These are phyloP conservation scores for Ophiostoma himal-ulmi DNA, from an alignment of 2,329 filamentous ascomycete genomes.

Conservation along the genomic window DNA sequence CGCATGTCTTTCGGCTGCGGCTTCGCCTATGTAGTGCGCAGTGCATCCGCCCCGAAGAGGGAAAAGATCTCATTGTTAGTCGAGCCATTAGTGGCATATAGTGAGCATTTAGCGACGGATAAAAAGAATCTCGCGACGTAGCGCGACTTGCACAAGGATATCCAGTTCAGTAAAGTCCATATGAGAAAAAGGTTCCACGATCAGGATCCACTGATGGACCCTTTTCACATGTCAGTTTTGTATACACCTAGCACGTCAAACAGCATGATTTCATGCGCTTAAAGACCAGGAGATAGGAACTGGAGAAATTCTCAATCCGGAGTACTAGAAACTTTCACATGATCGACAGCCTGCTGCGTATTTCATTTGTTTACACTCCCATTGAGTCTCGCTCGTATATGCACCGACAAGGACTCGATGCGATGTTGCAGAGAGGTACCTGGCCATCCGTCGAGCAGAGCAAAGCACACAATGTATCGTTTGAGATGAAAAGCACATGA, in stretches of 20 bases:
- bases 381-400: background rate
- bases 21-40: background rate
- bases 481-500: background rate
- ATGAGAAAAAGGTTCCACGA: background rate
- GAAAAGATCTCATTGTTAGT: background rate
- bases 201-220: slow-evolving; percentile 10
- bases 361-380: background rate
- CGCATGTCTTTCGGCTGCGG: background rate
- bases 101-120: background rate
- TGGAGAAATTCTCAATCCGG: too few relatives aligned
- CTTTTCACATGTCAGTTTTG: slow-evolving; percentile 19
- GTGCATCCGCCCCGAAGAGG: background rate
- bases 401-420: background rate
- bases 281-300: background rate
- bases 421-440: background rate
- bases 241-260: background rate
- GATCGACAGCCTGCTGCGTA: background rate
- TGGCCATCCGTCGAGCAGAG: background rate
- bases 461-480: background rate
- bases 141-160: background rate
- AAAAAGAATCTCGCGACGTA: background rate
- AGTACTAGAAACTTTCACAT: background rate
- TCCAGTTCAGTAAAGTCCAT: background rate
- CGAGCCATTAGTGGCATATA: background rate
- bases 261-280: slow-evolving; percentile 8